Percentiles rank a stretch among this genome's conserved stretches.
Conservation (phyloP, 805 yeast genomes). For the Yamadazyma olivae region DNA sequence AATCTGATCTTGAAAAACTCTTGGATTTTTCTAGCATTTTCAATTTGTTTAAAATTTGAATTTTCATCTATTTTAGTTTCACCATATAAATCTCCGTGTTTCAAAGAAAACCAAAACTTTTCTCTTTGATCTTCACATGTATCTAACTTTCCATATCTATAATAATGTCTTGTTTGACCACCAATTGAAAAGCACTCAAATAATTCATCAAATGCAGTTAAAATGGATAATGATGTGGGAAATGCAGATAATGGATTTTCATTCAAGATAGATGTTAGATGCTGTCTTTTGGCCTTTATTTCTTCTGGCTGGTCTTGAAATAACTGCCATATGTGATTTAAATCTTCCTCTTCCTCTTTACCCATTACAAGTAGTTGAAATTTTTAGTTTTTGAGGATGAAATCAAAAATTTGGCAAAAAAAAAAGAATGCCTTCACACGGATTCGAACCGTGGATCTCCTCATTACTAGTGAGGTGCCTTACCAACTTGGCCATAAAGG, state of each 20-base stretch:
- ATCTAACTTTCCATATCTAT: slow-evolving; percentile 76
- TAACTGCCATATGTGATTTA: slow-evolving; percentile 26
- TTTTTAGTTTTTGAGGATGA: background rate
- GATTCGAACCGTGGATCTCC: slow-evolving; percentile 7
- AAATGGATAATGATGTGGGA: slow-evolving; percentile 36
- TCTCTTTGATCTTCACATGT: slow-evolving; percentile 67
- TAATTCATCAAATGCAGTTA: slow-evolving; percentile 84
- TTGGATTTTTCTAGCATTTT: slow-evolving; percentile 56
- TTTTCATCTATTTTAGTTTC: slow-evolving; percentile 15
- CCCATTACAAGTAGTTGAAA: background rate
- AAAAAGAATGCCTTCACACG: slow-evolving; percentile 4
- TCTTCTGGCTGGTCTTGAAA: slow-evolving; percentile 30
- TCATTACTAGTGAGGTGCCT: slow-evolving; percentile 10
- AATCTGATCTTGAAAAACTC: slow-evolving; percentile 65
- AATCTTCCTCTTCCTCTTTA: slow-evolving; percentile 22
- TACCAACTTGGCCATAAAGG: slow-evolving; percentile 15
- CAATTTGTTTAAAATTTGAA: slow-evolving; percentile 31
- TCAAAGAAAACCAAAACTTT: slow-evolving; percentile 78
- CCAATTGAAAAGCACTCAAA: slow-evolving; percentile 86
- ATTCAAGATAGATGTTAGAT: slow-evolving; percentile 18
- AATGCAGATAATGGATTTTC: slow-evolving; percentile 19
- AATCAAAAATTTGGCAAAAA: background rate
- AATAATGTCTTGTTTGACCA: slow-evolving; percentile 82
- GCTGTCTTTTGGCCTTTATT: slow-evolving; percentile 20
- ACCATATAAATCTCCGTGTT: slow-evolving; percentile 38